A percentile compares a stretch with the other conserved stretches of the same genome.
Evolutionary conservation across 495 filamentous ascomycete genomes (phyloP).

Genomic region (Aspergillus cavernicola): DNA sequence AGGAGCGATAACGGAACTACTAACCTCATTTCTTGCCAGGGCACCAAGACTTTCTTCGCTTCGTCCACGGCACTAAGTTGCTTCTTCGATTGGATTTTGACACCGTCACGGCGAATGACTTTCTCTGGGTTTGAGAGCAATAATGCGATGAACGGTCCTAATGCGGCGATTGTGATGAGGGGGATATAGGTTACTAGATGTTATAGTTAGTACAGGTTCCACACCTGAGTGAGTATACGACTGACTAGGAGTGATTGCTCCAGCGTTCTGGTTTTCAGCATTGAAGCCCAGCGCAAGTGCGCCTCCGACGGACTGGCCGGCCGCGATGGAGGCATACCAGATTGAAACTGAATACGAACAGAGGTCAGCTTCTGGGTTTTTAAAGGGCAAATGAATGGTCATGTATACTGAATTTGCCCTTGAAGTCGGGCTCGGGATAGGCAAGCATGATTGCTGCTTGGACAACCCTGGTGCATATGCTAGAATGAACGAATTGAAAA

Average conservation of each 20-base stretch:
- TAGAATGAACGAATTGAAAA: too few relatives aligned
- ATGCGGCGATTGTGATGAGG: constrained; percentile 50
- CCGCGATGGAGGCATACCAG: too few relatives aligned
- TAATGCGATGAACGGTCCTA: constrained; percentile 45
- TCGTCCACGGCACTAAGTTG: not conserved
- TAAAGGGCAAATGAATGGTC: too few relatives aligned
- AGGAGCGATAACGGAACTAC: not conserved
- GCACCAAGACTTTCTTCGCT: not conserved
- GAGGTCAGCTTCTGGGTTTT: too few relatives aligned
- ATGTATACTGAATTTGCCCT: too few relatives aligned
- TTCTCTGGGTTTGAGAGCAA: constrained; percentile 51
- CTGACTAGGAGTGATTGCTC: too few relatives aligned
- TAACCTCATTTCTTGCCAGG: not conserved
- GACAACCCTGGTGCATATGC: constrained; percentile 20
- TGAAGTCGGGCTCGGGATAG: constrained; percentile 38
- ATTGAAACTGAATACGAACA: too few relatives aligned
- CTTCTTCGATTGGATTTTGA: constrained; percentile 1
- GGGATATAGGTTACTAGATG: constrained; percentile 38
- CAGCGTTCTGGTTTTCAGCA: constrained; percentile 16
- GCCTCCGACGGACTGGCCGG: constrained; percentile 34
- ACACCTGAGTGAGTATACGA: too few relatives aligned
- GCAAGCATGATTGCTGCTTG: constrained; percentile 54
- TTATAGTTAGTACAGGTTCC: too few relatives aligned
- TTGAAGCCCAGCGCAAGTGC: constrained; percentile 55
- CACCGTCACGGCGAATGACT: constrained; percentile 47